Percentiles rank a stretch among this genome's conserved stretches.
Evolutionary conservation across 352 stramenopile species (phyloP).

Genomic region (Phytopythium litorale): DNA sequence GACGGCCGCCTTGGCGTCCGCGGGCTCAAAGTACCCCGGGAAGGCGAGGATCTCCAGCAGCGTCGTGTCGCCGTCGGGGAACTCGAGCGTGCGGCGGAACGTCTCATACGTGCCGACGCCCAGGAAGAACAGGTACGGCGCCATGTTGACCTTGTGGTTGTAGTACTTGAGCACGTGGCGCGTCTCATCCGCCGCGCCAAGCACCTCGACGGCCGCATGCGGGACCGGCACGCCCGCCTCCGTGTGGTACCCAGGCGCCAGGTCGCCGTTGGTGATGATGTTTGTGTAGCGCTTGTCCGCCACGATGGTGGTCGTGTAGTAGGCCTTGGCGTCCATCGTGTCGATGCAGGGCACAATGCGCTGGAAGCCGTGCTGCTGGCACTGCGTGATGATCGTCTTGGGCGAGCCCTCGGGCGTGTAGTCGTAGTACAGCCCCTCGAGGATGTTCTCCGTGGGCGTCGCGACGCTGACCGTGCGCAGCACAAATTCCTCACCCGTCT

Average conservation of each 20-base stretch:
- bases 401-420: conserved; percentile 63
- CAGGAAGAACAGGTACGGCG: conserved; percentile 78
- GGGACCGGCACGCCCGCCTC: conserved; percentile 59
- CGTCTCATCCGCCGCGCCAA: conserved; percentile 42
- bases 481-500: conserved; percentile 62
- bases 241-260: conserved; percentile 59
- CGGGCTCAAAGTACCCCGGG: conserved; percentile 61
- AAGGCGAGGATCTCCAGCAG: conserved; percentile 70
- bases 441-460: conserved; percentile 70
- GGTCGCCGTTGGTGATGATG: conserved; percentile 77
- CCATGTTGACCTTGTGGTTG: conserved; percentile 86
- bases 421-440: conserved; percentile 77
- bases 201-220: conserved; percentile 45
- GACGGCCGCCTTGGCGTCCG: conserved; percentile 61
- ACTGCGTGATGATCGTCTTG: conserved; percentile 82
- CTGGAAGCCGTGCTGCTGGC: conserved; percentile 78
- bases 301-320: conserved; percentile 78
- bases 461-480: conserved; percentile 62
- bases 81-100: conserved; percentile 67
- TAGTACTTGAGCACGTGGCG: conserved; percentile 75
- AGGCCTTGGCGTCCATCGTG: conserved; percentile 78
- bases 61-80: conserved; percentile 69
- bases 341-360: conserved; percentile 76
- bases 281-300: conserved; percentile 74
- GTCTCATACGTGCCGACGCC: conserved; percentile 76